phyloP scores from a whole-genome alignment of 345 rosid species.

The Odontarrhena argentea region DNA sequence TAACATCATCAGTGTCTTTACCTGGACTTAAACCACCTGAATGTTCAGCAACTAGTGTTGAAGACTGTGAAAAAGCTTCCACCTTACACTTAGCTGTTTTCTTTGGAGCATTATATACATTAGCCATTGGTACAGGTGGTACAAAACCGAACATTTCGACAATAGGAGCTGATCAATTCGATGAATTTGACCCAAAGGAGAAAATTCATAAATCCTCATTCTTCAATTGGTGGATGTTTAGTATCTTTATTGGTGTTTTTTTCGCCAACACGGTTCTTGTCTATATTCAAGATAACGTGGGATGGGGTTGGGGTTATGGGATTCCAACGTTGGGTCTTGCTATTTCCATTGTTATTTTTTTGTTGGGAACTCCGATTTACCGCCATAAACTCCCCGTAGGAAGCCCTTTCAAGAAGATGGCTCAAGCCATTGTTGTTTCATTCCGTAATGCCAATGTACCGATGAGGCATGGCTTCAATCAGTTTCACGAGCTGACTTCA shows the following conservation, averaged over 20 bases:
- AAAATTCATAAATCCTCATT: constrained; percentile 73
- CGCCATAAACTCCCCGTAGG: constrained; percentile 67
- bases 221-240: constrained; percentile 99
- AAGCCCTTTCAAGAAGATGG: constrained; percentile 79
- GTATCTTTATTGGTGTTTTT: constrained; percentile 78
- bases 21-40: constrained; percentile 63
- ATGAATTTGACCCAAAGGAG: constrained; percentile 71
- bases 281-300: constrained; percentile 83
- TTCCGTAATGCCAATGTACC: constrained; percentile 50
- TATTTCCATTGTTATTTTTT: constrained; percentile 54
- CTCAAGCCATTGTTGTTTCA: constrained; percentile 69
- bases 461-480: constrained; percentile 51
- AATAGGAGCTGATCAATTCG: constrained; percentile 88
- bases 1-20: constrained; percentile 69
- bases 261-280: constrained; percentile 80
- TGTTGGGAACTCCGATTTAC: constrained; percentile 68
- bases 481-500: constrained; percentile 56
- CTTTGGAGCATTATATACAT: constrained; percentile 69
- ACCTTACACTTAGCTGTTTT: constrained; percentile 63
- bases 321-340: constrained; percentile 70
- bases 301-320: constrained; percentile 76
- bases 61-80: constrained; percentile 58
- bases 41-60: constrained; percentile 43
- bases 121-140: constrained; percentile 78
- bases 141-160: constrained; percentile 95